Conservation (phyloP, 2,329 filamentous ascomycete genomes). For the Beauveria scarabaeidicola region DNA sequence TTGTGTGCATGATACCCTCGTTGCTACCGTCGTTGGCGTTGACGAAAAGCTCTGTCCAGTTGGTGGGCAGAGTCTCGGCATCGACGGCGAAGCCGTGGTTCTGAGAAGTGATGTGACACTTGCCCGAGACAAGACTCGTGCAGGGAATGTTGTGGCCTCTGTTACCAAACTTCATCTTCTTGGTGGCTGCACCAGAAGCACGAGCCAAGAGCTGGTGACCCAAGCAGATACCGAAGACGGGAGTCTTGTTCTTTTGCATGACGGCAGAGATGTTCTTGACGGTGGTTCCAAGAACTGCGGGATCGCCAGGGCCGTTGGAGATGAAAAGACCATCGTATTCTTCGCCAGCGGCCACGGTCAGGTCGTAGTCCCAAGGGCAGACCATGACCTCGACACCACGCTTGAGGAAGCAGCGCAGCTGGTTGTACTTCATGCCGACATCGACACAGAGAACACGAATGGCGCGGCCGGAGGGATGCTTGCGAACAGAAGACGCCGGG, state of each 20-base stretch:
- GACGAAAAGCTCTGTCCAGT: constrained; percentile 91
- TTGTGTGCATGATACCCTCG: constrained; percentile 86
- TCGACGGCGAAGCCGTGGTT: constrained; percentile 97
- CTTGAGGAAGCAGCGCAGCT: constrained; percentile 84
- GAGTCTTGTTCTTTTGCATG: constrained; percentile 69
- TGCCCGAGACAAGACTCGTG: constrained; percentile 89
- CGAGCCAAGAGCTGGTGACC: constrained; percentile 89
- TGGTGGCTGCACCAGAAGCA: constrained; percentile 74
- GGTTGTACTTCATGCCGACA: constrained; percentile 97
- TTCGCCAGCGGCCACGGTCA: constrained; percentile 64
- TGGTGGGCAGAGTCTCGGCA: constrained; percentile 60
- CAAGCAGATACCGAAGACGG: constrained; percentile 93
- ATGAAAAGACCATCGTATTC: constrained; percentile 96
- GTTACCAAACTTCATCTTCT: constrained; percentile 99
- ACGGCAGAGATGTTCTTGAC: constrained; percentile 70
- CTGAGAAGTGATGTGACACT: constrained; percentile 97
- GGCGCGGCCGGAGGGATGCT: constrained; percentile 79
- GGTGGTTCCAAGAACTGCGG: constrained; percentile 72
- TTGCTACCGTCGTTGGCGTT: constrained; percentile 98
- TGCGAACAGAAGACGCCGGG: constrained; percentile 59
- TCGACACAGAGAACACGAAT: constrained; percentile 88
- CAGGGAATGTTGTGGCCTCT: constrained; percentile 97
- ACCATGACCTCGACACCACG: constrained; percentile 91
- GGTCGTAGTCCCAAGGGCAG: constrained; percentile 93
- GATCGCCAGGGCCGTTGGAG: constrained; percentile 95